A percentile compares a stretch with the other conserved stretches of the same genome.
Conservation (phyloP, 2,329 filamentous ascomycete genomes). For the Diaporthe aspalathi region DNA sequence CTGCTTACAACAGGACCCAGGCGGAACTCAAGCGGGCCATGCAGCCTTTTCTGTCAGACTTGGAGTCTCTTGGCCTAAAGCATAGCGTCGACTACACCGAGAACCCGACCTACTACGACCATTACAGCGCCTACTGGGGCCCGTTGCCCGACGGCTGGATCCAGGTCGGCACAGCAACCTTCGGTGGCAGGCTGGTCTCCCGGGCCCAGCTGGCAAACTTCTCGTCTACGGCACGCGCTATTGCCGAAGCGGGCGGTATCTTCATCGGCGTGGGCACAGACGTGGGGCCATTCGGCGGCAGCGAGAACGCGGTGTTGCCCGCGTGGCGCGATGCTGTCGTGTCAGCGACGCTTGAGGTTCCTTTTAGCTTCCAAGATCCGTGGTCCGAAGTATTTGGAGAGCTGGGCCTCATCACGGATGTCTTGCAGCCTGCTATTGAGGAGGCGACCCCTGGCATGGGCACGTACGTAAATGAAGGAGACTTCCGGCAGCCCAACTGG, state of each 20-base stretch:
- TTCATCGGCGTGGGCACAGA: constrained; percentile 38
- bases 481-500: constrained; percentile 60
- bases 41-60: constrained; percentile 46
- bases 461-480: constrained; percentile 64
- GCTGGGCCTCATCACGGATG: constrained; percentile 47
- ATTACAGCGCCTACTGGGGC: constrained; percentile 51
- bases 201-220: constrained; percentile 42
- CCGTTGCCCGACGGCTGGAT: constrained; percentile 51
- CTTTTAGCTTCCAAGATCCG: constrained; percentile 43
- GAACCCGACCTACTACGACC: constrained; percentile 46
- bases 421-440: constrained; percentile 46
- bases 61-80: constrained; percentile 44
- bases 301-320: constrained; percentile 52
- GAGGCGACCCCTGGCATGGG: constrained; percentile 54
- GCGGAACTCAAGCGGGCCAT: constrained; percentile 44
- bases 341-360: constrained; percentile 47
- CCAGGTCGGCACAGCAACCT: constrained; percentile 48
- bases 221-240: constrained; percentile 9
- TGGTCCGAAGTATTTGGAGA: constrained; percentile 44
- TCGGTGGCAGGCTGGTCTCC: constrained; percentile 51
- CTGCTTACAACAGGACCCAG: constrained; percentile 46
- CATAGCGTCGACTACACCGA: constrained; percentile 44
- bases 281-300: constrained; percentile 41
- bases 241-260: constrained; percentile 32
- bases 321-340: constrained; percentile 52